phyloP scores from a whole-genome alignment of 768 basidiomycete species.

The Pleurotus pulmonarius region DNA sequence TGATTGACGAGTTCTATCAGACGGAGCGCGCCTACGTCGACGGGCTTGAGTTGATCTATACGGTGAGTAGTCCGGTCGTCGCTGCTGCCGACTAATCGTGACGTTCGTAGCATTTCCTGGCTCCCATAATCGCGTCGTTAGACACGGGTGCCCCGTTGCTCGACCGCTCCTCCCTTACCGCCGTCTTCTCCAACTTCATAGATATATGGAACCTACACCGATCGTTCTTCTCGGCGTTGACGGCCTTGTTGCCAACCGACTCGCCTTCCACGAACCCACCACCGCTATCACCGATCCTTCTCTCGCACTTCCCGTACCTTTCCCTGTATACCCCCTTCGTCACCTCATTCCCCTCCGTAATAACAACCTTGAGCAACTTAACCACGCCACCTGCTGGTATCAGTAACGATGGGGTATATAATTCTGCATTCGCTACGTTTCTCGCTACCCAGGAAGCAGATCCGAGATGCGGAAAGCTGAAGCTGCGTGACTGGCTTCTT shows the following conservation, averaged over 20 bases:
- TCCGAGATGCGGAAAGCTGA: constrained; percentile 67
- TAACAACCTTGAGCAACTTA: constrained; percentile 56
- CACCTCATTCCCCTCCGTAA: constrained; percentile 67
- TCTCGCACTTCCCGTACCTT: constrained; percentile 84
- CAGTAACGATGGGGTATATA: constrained; percentile 38
- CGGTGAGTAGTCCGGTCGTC: constrained; percentile 40
- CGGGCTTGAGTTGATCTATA: constrained; percentile 80
- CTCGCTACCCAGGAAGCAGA: constrained; percentile 63
- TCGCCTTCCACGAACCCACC: constrained; percentile 17
- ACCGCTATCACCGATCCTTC: constrained; percentile 54
- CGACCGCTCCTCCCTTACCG: constrained; percentile 61
- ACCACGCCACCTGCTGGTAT: constrained; percentile 37
- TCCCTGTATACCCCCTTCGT: constrained; percentile 86
- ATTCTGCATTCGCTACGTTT: constrained; percentile 57
- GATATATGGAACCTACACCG: constrained; percentile 90
- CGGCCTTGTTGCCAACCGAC: constrained; percentile 29
- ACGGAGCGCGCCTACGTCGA: constrained; percentile 81
- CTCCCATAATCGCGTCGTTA: constrained; percentile 73
- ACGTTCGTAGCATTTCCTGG: constrained; percentile 66
- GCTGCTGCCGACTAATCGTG: constrained; percentile 5
- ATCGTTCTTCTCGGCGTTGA: constrained; percentile 63
- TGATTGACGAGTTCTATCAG: constrained; percentile 77
- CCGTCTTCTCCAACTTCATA: constrained; percentile 84
- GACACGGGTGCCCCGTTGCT: constrained; percentile 69
- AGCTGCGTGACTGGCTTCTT: constrained; percentile 80